A percentile compares a stretch with the other conserved stretches of the same genome.
Evolutionary conservation across 495 filamentous ascomycete species (phyloP).

Genomic region (Neurospora sp.): DNA sequence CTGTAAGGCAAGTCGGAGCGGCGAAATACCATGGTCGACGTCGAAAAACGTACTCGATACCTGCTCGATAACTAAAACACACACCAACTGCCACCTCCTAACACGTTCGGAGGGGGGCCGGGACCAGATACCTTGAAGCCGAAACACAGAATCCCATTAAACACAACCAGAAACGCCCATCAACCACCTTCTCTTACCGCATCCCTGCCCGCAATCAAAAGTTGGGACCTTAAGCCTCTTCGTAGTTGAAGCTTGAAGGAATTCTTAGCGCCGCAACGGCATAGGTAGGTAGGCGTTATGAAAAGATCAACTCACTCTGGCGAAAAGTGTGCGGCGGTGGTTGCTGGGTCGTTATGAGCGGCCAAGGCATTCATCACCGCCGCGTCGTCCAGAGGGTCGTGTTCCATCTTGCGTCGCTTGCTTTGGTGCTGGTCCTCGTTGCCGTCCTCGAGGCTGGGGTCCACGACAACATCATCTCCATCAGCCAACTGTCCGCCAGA

Average conservation of each 20-base stretch:
- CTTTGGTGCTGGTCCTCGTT: conserved; percentile 15
- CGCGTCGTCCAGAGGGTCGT: conserved; percentile 24
- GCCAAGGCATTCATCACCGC: conserved; percentile 29
- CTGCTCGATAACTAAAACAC: not conserved
- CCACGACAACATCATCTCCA: conserved; percentile 18
- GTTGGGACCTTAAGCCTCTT: conserved; percentile 17
- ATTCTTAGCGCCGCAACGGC: conserved; percentile 1
- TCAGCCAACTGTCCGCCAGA: conserved; percentile 2
- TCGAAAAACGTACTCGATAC: not conserved
- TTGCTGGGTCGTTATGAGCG: conserved; percentile 23
- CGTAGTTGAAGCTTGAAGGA: conserved; percentile 17
- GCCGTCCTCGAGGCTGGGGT: conserved; percentile 19
- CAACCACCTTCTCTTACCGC: not conserved
- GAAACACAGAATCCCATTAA: not conserved
- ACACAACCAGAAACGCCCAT: not conserved
- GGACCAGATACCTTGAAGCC: not conserved
- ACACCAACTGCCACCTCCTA: not conserved
- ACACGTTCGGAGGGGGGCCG: not conserved
- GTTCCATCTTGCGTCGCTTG: not conserved
- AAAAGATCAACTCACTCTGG: conserved; percentile 24
- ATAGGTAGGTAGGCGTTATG: not conserved
- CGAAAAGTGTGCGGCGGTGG: conserved; percentile 22
- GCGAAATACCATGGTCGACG: not conserved
- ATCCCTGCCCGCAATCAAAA: not conserved
- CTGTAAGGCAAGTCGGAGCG: not conserved